Evolutionary conservation across 2,329 filamentous ascomycete species (phyloP), one percentile per base, ranked within the genome.

Genomic region (Saccharata proteae): DNA sequence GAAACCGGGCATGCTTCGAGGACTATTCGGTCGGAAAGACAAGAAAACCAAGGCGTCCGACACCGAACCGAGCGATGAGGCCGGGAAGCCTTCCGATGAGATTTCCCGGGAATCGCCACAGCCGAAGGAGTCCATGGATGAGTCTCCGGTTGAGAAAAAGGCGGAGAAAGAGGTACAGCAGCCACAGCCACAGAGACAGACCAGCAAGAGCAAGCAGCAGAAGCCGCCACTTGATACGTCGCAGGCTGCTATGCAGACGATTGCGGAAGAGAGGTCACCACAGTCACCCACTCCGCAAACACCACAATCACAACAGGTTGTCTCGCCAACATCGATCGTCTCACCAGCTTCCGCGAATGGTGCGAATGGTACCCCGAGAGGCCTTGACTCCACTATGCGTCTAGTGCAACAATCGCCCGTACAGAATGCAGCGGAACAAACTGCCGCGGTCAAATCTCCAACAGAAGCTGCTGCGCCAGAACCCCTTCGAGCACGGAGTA

Each of bases 1-100:
- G 59, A 79, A 83, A 49, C 62, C 70, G 4, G 74, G 75, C 29
- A 80, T 80, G 71, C 69, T 83, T 27, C 78, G 76, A 45, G 77
- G 76, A 4, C 56, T 77, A 5, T 77, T 77, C 58, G 77, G 77
- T 44, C 64, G 73, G 36, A 77, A 75, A 45, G 72, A 76, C 37
- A 75, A 73, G 54, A 74, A 71, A 43, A 47, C 47, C 32, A 70
- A 66, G 44, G 44, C 49, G n/a, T 42, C 45, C 15, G 54, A 55
- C 14, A 44, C 46, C 0, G 35, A 48, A n/a, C 50, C 52, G 21
- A 48, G 45, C 32, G 65, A 70, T 33, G 67, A 71, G 21, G n/a
- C n/a, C n/a, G n/a, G n/a, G n/a, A 64, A 62, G 31, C 48, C 52
- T 22, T 49, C 52, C 9, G 53, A 53, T 32, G 55, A 58, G 29